Evolutionary conservation across 768 basidiomycete genomes (phyloP), one percentile per base, ranked within the genome.

Genomic region (Amanita muscaria): DNA sequence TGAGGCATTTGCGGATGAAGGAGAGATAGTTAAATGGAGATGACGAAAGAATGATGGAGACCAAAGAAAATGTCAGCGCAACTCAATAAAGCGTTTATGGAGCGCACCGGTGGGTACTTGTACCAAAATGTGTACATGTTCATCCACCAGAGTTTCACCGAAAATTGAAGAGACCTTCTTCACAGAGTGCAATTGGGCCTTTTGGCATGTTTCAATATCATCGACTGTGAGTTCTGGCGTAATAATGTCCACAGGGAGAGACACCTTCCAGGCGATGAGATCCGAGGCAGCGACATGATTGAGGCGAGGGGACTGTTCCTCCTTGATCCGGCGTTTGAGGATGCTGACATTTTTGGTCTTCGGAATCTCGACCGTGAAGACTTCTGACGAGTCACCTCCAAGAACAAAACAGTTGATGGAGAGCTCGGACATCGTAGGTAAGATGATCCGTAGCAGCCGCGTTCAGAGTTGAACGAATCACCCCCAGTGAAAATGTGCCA

Each of bases 301-400:
- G 22, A 54, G 46, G 19, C 19, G 25, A 35, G 34, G 43, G 25
- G 33, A 23, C 35, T 49, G 51, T 46, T 51, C 22, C 42, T 47
- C 40, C 36, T 52, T 54, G 44, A 54, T 52, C 32, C 39, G n/a
- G 0, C 42, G 12, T 44, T 46, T 53, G 23, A 56, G 50, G 32
- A 37, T 46, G 40, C 48, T 49, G 50, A 53, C 37, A 30, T 24
- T 48, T 31, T 53, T 32, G 35, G 10, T 44, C 36, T 45, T 44
- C 23, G 40, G 40, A 46, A 53, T 50, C 40, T 51, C 43, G 43
- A 56, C 46, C 34, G 46, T 43, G 40, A 53, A 56, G 31, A 51
- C 21, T n/a, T 46, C 19, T 7, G 24, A n/a, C 11, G 46, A 30
- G 38, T 48, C 40, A 31, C 42, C 46, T 31, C 50, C 50, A 31